These are phyloP conservation scores for Litchi chinensis DNA, from an alignment of 345 rosid species.

Conservation along the genomic window DNA sequence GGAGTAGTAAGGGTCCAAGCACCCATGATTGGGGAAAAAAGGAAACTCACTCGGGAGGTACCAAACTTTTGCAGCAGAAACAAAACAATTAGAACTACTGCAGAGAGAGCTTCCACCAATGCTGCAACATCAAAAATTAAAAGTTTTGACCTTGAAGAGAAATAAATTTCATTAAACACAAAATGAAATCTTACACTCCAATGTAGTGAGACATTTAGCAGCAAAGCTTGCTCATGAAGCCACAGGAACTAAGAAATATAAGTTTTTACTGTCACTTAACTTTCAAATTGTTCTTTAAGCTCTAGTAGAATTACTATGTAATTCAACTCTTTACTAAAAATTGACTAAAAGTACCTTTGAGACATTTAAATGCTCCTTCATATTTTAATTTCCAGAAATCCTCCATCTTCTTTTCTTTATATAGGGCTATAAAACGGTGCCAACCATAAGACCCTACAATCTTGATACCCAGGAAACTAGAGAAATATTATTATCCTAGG, in stretches of 20 bases:
- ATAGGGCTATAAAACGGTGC: background rate
- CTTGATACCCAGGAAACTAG: too few relatives aligned
- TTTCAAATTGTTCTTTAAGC: background rate
- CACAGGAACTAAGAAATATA: background rate
- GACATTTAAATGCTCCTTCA: background rate
- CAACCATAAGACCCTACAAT: background rate
- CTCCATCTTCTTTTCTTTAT: background rate
- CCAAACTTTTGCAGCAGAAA: conserved; percentile 81
- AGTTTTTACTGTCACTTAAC: background rate
- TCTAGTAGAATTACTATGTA: background rate
- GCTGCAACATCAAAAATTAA: conserved; percentile 47
- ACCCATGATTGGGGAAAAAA: conserved; percentile 82
- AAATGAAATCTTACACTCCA: background rate
- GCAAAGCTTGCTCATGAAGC: background rate
- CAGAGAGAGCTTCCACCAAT: conserved; percentile 74
- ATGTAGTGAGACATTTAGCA: background rate
- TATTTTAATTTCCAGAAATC: background rate
- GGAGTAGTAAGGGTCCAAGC: conserved; percentile 85
- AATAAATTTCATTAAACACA: background rate
- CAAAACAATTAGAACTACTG: conserved; percentile 59
- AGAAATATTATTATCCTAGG: too few relatives aligned
- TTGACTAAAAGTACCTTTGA: background rate
- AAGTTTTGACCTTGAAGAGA: conserved; percentile 10
- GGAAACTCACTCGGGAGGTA: conserved; percentile 82
- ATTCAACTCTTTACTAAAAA: background rate